Evolutionary conservation across 208 protist species (phyloP).

Genomic region (Kentomonas sorsogonicus): DNA sequence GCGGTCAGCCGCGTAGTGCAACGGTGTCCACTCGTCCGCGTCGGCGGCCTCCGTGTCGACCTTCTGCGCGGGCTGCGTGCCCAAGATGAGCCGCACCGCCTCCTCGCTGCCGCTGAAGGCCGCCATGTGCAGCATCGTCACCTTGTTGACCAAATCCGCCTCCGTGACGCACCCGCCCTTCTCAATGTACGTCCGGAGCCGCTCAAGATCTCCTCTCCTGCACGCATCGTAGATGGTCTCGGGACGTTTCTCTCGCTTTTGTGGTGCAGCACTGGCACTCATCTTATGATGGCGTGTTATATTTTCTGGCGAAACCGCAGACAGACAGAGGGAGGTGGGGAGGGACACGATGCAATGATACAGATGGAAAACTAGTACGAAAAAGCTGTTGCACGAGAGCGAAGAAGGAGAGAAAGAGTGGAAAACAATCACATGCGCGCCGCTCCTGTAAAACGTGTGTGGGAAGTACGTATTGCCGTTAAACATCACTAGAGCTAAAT

Average conservation of each 20-base stretch:
- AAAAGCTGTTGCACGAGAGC: background rate
- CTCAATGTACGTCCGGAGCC: conserved; percentile 48
- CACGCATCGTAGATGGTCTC: conserved; percentile 81
- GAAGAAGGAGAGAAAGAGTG: conserved; percentile 4
- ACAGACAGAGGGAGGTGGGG: background rate
- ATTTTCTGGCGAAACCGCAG: background rate
- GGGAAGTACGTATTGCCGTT: background rate
- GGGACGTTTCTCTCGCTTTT: background rate
- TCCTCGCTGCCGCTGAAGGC: conserved; percentile 53
- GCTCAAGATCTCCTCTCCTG: conserved; percentile 35
- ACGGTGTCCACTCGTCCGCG: conserved; percentile 72
- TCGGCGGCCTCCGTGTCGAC: conserved; percentile 64
- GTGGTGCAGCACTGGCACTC: background rate
- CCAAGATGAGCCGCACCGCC: conserved; percentile 40
- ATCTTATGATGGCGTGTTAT: background rate
- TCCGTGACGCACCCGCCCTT: conserved; percentile 78
- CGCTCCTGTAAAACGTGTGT: background rate
- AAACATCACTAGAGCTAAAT: background rate
- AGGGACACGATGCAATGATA: background rate
- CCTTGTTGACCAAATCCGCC: conserved; percentile 50
- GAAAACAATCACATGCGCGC: background rate
- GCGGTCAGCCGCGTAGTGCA: conserved; percentile 84
- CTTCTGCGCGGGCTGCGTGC: conserved; percentile 18
- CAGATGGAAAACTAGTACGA: no score
- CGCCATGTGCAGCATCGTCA: conserved; percentile 83